Base-by-base conservation (phyloP, 305 asterid species). In the Solanum hybrid region DNA sequence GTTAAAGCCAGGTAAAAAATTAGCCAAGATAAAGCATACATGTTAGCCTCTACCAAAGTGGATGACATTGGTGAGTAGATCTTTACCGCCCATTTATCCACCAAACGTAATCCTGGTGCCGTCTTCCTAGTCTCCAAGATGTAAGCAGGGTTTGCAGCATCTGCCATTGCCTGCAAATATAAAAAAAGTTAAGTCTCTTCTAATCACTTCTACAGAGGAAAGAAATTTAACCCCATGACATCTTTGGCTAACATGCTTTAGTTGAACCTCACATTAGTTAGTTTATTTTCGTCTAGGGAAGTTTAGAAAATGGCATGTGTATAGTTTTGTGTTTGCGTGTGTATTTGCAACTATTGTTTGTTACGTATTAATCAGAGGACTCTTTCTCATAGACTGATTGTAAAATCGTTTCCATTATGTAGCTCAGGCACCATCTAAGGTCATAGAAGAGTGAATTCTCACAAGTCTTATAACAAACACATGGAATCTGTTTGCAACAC, bases 61-160 rank as follows among this genome's bases (percentile, higher is more conserved):
- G 5, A 88, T 24, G 29, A 39, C 14, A 6, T 80, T 78, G 87
- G 91, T 33, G 88, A 89, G 92, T 92, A 83, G 94, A 94, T 95
- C 93, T 93, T 90, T 93, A 97, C 98, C 97, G 98, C 99, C 99
- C 99, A 97, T 91, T 97, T 97, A 91, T 97, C 99, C 95, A 96
- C 96, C 94, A 96, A 92, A 88, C 99, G 96, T 91, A 97, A 94
- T 89, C 97, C 98, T 12, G 98, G 98, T 91, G 99, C 99, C 45
- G 99, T 97, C 94, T 96, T 97, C 90, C 99, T 94, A n/a, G 98
- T 97, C 93, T 97, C 99, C 89, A 96, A 91, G 89, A 96, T 94
- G 91, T 65, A 92, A 82, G 99, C 99, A 86, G 98, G 99, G 79
- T 79, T 73, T 84, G 99, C 99, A 93, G 99, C 98, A 92, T 93